phyloP scores from a whole-genome alignment of 1,139 yeast species.

The Diutina ranongensis region DNA sequence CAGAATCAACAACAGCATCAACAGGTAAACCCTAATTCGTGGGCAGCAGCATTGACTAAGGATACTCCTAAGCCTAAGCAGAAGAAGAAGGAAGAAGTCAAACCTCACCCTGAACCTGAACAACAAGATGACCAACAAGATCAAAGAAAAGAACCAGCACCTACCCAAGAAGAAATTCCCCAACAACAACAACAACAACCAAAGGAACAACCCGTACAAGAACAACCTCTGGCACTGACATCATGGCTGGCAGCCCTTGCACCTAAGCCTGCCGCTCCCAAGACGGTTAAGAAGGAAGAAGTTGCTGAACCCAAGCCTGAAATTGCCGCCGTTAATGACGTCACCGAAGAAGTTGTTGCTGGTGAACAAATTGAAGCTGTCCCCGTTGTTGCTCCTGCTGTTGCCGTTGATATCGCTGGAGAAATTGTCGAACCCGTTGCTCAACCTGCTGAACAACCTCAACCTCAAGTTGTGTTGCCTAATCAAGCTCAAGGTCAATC shows the following conservation, averaged over 20 bases:
- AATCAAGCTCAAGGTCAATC: slow-evolving; percentile 32
- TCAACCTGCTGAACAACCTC: slow-evolving; percentile 8
- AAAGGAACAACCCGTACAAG: slow-evolving; percentile 7
- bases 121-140: slow-evolving; percentile 6
- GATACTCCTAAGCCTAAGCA: not conserved
- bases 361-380: slow-evolving; percentile 18
- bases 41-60: slow-evolving; percentile 39
- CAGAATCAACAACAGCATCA: not conserved
- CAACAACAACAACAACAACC: slow-evolving; percentile 8
- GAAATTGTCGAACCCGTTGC: slow-evolving; percentile 7
- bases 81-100: slow-evolving; percentile 7
- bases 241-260: slow-evolving; percentile 55
- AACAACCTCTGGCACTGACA: slow-evolving; percentile 9
- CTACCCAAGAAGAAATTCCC: slow-evolving; percentile 6
- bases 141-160: slow-evolving; percentile 7
- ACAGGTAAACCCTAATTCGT: slow-evolving; percentile 19
- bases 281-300: slow-evolving; percentile 1
- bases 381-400: slow-evolving; percentile 10
- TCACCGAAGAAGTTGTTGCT: slow-evolving; percentile 22
- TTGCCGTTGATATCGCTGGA: slow-evolving; percentile 8
- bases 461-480: slow-evolving; percentile 52
- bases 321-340: slow-evolving; percentile 11
- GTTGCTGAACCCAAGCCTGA: slow-evolving; percentile 11
- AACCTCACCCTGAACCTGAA: slow-evolving; percentile 10
- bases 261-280: slow-evolving; percentile 32